Evolutionary conservation across 1,139 yeast genomes (phyloP).

Genomic region (Zygoascus hellenicus): DNA sequence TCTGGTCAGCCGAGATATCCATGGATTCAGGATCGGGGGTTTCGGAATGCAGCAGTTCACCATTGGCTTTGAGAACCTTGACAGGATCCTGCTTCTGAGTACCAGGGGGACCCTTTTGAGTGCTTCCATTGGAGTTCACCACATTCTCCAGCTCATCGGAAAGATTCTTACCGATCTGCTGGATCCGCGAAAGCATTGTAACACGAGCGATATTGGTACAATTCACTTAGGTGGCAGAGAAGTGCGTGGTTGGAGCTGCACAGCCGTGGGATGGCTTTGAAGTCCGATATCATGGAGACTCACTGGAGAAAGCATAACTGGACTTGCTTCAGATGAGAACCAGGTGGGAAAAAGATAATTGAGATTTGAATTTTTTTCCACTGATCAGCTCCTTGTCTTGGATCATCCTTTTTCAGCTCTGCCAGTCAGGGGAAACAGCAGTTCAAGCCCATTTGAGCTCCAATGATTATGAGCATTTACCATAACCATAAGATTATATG

Average conservation of each 20-base stretch:
- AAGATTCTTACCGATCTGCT: constrained; percentile 60
- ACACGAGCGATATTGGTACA: too few relatives aligned
- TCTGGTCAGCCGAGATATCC: constrained; percentile 18
- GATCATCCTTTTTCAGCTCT: too few relatives aligned
- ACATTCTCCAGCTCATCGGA: constrained; percentile 49
- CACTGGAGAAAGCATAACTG: neutral
- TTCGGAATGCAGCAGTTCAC: constrained; percentile 22
- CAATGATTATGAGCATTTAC: too few relatives aligned
- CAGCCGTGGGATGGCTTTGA: neutral
- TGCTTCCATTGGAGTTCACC: constrained; percentile 19
- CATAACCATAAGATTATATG: too few relatives aligned
- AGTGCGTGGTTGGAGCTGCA: neutral
- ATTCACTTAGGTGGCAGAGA: too few relatives aligned
- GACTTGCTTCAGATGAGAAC: neutral
- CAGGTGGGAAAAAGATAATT: neutral
- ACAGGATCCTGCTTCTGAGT: constrained; percentile 14
- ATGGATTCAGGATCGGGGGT: constrained; percentile 28
- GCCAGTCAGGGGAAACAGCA: too few relatives aligned
- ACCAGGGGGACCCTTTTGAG: constrained; percentile 4
- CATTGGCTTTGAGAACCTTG: constrained; percentile 27
- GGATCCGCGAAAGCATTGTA: constrained; percentile 53
- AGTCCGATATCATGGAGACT: neutral
- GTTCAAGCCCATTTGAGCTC: too few relatives aligned
- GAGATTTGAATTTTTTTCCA: too few relatives aligned
- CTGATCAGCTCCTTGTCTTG: too few relatives aligned